These are phyloP conservation scores for Irpex rosettiformis DNA, from an alignment of 1,284 basidiomycete genomes.

Conservation along the genomic window DNA sequence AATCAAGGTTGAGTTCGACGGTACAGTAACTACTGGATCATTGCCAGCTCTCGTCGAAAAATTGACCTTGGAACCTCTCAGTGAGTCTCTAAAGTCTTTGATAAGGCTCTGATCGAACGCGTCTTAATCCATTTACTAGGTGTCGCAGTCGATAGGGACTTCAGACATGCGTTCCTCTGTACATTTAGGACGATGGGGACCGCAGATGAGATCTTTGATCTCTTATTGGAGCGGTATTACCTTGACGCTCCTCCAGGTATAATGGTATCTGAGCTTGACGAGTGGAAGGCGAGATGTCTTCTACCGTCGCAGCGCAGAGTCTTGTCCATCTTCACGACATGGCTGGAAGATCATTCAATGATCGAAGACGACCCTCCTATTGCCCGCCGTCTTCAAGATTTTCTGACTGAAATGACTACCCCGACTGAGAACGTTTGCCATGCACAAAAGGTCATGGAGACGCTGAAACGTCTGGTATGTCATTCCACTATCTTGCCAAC, in stretches of 20 bases:
- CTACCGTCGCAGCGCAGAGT: slow-evolving; percentile 54
- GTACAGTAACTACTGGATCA: slow-evolving; percentile 62
- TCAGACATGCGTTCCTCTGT: slow-evolving; percentile 68
- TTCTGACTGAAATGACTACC: slow-evolving; percentile 43
- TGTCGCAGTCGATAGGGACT: slow-evolving; percentile 27
- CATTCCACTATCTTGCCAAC: slow-evolving; percentile 1
- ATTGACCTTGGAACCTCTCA: slow-evolving; percentile 54
- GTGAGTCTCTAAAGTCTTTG: slow-evolving; percentile 34
- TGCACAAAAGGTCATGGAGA: slow-evolving; percentile 48
- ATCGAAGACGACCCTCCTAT: slow-evolving; percentile 63
- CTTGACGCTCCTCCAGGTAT: slow-evolving; percentile 52
- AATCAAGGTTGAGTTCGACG: slow-evolving; percentile 54
- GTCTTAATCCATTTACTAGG: neutral
- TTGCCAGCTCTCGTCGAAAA: slow-evolving; percentile 68
- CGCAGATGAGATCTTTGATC: slow-evolving; percentile 62
- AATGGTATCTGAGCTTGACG: slow-evolving; percentile 46
- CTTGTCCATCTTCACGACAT: slow-evolving; percentile 52
- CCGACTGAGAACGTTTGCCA: slow-evolving; percentile 41
- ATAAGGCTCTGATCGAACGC: neutral
- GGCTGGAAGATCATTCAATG: slow-evolving; percentile 59
- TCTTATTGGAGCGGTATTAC: slow-evolving; percentile 62
- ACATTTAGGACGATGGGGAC: slow-evolving; percentile 79
- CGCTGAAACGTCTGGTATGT: slow-evolving; percentile 54
- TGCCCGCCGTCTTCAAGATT: slow-evolving; percentile 51
- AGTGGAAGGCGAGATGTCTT: slow-evolving; percentile 65